A percentile compares a stretch with the other conserved stretches of the same genome.
Conservation (phyloP, 2,329 filamentous ascomycete species). For the Magnaporthiopsis incrustans region DNA sequence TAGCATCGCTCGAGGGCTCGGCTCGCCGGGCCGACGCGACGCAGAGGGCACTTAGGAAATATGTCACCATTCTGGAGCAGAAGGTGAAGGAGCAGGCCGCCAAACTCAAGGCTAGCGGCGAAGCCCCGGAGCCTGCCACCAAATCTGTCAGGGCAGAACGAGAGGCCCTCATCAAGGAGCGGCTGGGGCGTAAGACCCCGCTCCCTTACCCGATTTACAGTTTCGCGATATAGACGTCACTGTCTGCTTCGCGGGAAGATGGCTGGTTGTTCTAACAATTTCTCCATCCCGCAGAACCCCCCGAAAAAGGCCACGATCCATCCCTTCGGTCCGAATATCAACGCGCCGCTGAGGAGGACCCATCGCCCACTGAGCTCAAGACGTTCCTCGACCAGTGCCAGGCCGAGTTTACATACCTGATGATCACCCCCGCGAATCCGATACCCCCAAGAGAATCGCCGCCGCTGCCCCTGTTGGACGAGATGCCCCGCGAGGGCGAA, state of each 20-base stretch:
- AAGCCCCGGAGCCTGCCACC: conserved; percentile 26
- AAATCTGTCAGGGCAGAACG: conserved; percentile 43
- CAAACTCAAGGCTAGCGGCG: conserved; percentile 51
- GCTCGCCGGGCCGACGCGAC: conserved; percentile 77
- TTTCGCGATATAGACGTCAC: background rate
- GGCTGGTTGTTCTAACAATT: conserved; percentile 7
- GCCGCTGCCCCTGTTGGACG: conserved; percentile 49
- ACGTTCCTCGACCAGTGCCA: conserved; percentile 57
- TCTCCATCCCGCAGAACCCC: conserved; percentile 26
- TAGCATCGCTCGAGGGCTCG: conserved; percentile 89
- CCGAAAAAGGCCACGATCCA: conserved; percentile 29
- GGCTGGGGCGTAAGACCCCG: conserved; percentile 39
- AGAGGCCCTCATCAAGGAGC: conserved; percentile 46
- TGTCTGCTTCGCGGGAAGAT: background rate
- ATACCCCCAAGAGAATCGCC: conserved; percentile 56
- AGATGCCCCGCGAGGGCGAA: conserved; percentile 44
- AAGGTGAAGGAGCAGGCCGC: conserved; percentile 77
- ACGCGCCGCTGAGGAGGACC: conserved; percentile 39
- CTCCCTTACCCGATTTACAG: background rate
- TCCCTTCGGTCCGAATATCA: conserved; percentile 29
- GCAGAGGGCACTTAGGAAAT: conserved; percentile 83
- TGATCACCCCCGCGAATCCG: conserved; percentile 60
- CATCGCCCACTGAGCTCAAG: conserved; percentile 46
- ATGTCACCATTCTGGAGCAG: conserved; percentile 80
- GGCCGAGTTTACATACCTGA: conserved; percentile 59